These are phyloP conservation scores for Polysphondylium violaceum DNA, from an alignment of 78 protist genomes.

Conservation along the genomic window DNA sequence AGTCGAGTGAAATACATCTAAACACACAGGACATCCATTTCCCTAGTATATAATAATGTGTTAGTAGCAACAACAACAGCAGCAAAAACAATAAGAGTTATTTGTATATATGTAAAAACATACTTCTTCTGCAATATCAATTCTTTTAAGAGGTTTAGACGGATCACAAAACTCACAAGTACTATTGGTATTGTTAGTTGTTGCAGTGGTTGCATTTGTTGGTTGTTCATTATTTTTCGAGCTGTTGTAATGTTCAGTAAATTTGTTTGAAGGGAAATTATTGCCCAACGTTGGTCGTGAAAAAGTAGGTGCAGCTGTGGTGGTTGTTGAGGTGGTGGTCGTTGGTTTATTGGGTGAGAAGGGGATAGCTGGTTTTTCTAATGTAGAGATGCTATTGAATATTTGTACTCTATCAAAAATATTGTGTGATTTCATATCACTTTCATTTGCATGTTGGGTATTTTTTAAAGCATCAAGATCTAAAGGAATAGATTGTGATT, in stretches of 20 bases:
- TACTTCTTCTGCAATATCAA: not conserved
- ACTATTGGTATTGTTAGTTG: not conserved
- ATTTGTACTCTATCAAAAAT: too few relatives aligned
- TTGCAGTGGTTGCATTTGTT: not conserved
- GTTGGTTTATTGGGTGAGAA: constrained; percentile 1
- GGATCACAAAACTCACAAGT: not conserved
- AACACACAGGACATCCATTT: constrained; percentile 18
- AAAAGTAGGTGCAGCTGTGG: not conserved
- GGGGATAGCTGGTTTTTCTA: too few relatives aligned
- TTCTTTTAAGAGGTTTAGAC: not conserved
- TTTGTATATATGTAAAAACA: not conserved
- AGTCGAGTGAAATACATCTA: constrained; percentile 1
- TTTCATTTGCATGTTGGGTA: too few relatives aligned
- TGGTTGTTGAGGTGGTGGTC: constrained; percentile 12
- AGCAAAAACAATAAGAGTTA: not conserved
- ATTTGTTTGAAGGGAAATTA: not conserved
- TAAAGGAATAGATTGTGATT: too few relatives aligned
- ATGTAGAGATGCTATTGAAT: too few relatives aligned
- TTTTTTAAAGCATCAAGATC: too few relatives aligned
- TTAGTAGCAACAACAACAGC: not conserved
- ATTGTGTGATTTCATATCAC: too few relatives aligned
- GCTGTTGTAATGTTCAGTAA: not conserved
- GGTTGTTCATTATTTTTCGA: constrained; percentile 6
- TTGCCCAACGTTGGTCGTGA: not conserved
- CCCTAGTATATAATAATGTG: not conserved